A percentile compares a stretch with the other conserved stretches of the same genome.
These are phyloP conservation scores for Candida ortonii DNA, from an alignment of 805 yeast genomes.

Conservation along the genomic window DNA sequence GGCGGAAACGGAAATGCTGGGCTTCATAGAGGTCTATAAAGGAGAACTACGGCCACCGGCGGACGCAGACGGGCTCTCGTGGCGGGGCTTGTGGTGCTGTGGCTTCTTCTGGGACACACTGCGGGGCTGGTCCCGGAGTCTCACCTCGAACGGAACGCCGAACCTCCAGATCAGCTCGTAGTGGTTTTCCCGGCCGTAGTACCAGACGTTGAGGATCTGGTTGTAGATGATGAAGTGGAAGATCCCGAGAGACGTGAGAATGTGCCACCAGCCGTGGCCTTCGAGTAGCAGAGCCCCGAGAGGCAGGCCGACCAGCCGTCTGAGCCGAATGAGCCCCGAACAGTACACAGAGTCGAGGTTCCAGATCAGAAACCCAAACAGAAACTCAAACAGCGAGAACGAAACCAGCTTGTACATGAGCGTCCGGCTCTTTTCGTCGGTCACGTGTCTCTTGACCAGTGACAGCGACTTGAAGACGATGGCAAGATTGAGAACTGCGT, in stretches of 20 bases:
- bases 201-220: slow-evolving; percentile 67
- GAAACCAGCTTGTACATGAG: slow-evolving; percentile 55
- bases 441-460: slow-evolving; percentile 52
- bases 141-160: slow-evolving; percentile 54
- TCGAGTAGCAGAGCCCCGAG: slow-evolving; percentile 73
- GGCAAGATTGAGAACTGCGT: slow-evolving; percentile 65
- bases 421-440: slow-evolving; percentile 43
- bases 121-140: slow-evolving; percentile 10
- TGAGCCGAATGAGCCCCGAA: slow-evolving; percentile 48
- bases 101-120: background rate
- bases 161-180: slow-evolving; percentile 55
- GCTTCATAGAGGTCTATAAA: too few relatives aligned
- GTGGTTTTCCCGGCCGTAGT: slow-evolving; percentile 48
- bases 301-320: slow-evolving; percentile 74
- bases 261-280: slow-evolving; percentile 96
- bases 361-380: slow-evolving; percentile 78
- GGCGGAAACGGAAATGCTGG: background rate
- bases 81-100: slow-evolving; percentile 1
- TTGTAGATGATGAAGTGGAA: slow-evolving; percentile 75
- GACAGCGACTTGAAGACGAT: slow-evolving; percentile 57
- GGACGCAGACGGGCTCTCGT: too few relatives aligned
- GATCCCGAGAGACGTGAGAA: slow-evolving; percentile 76
- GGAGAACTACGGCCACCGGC: background rate
- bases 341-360: slow-evolving; percentile 81
- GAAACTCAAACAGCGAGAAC: slow-evolving; percentile 59